Evolutionary conservation across 2,329 filamentous ascomycete species (phyloP).

Genomic region (Atkinsonella hypoxylon): DNA sequence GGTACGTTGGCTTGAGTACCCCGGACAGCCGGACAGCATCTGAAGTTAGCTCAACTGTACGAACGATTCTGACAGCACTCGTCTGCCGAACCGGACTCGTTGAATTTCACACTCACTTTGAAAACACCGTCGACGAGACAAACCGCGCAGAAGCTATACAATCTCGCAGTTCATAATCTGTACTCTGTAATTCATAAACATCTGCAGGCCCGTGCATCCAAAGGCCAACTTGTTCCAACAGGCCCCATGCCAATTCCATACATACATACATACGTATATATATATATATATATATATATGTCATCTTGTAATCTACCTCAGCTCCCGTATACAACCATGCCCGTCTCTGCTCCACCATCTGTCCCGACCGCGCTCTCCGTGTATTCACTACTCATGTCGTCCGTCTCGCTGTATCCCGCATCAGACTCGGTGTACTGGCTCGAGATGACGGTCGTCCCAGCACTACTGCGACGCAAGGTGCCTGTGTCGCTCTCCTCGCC

Average conservation of each 20-base stretch:
- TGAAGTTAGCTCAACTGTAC: too few relatives aligned
- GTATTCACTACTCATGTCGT: slow-evolving; percentile 35
- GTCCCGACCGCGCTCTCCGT: slow-evolving; percentile 28
- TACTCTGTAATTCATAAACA: neutral
- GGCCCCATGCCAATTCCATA: neutral
- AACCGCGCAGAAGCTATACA: neutral
- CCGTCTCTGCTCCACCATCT: slow-evolving; percentile 15
- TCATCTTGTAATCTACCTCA: neutral
- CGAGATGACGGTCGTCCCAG: slow-evolving; percentile 36
- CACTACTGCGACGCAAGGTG: slow-evolving; percentile 35
- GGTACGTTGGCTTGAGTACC: too few relatives aligned
- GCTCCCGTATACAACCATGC: slow-evolving; percentile 23
- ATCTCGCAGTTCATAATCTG: neutral
- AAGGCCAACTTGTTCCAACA: neutral
- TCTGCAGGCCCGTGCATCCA: neutral
- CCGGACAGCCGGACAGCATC: too few relatives aligned
- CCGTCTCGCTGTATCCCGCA: slow-evolving; percentile 25
- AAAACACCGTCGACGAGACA: neutral
- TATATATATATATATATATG: neutral
- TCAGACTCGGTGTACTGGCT: slow-evolving; percentile 26
- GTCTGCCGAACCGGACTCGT: too few relatives aligned
- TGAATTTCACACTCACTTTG: too few relatives aligned
- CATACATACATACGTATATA: neutral
- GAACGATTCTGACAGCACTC: too few relatives aligned
- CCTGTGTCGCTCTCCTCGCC: slow-evolving; percentile 34